Base-by-base conservation (phyloP, 1,139 yeast species). In the Yamadazyma diddensiae region DNA sequence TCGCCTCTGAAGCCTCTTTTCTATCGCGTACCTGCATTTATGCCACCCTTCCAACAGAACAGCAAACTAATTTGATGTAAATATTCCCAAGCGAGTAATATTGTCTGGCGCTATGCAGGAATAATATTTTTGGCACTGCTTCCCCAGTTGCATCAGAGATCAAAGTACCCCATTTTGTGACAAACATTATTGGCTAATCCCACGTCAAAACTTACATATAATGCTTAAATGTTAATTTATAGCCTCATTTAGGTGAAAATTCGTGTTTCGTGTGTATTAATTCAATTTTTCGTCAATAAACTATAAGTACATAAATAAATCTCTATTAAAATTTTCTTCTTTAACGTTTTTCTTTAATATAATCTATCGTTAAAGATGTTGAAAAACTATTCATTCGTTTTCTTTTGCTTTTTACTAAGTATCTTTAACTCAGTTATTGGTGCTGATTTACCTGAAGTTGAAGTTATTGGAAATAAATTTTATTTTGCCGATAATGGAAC, bases 391-490 rank as follows among this genome's bases (percentile, higher is more conserved):
- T 24, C 41, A 18, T 30, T 37, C 41, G 38, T 32, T 37, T 26
- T 28, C 21, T 29, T 34, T 13, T 29, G 33, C 34, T 32, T 37
- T 15, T 24, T 29, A n/a, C 23, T 34, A 12, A 28, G 37, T 32
- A n/a, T 36, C 5, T 21, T 35, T 21, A 27, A 23, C 16, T 28
- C 9, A 10, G 27, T 31, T 12, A 28, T 24, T 1, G 37, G 37
- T 10, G 43, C 34, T 5, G 40, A 30, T 13, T 32, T 33, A 28
- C 72, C 72, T 4, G 57, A 56, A 21, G 55, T 68, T 33, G 73
- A 67, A 44, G 65, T 68, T 25, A 59, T 66, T 29, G 73, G 73
- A 26, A 67, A 67, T 53, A 68, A 68, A 48, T 68, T 67, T 43
- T 68, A 52, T 52, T 67, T 55, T 52, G 48, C 63, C 37, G 65